These are phyloP conservation scores for Phytophthora ohioensis DNA, from an alignment of 352 stramenopile genomes.

Conservation along the genomic window DNA sequence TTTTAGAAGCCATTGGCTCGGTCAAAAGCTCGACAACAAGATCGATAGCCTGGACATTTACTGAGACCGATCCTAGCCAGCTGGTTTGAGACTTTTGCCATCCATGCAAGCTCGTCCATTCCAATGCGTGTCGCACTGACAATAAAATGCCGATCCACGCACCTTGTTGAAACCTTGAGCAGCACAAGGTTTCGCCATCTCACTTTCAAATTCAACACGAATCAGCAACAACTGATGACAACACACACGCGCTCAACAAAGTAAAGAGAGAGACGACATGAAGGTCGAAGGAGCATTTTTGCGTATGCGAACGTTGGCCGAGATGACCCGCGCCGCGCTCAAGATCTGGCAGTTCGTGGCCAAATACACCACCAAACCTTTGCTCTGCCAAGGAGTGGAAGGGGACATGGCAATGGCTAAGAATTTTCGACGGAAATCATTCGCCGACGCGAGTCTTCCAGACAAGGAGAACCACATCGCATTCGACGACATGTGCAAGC, in stretches of 20 bases:
- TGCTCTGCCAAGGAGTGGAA: conserved; percentile 40
- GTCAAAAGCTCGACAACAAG: not conserved
- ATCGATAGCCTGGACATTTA: conserved; percentile 18
- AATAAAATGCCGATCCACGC: not conserved
- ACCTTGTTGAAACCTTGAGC: no score
- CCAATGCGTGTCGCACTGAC: conserved; percentile 38
- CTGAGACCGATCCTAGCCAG: conserved; percentile 16
- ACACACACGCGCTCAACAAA: conserved; percentile 10
- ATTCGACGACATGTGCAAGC: conserved; percentile 42
- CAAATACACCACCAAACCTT: conserved; percentile 32
- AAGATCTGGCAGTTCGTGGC: conserved; percentile 39
- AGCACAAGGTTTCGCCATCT: not conserved
- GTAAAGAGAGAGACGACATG: conserved; percentile 23
- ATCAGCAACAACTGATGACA: conserved; percentile 28
- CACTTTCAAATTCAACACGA: conserved; percentile 35
- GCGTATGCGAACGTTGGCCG: conserved; percentile 16
- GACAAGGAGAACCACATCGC: conserved; percentile 27
- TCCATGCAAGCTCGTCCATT: conserved; percentile 18
- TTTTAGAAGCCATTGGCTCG: conserved; percentile 6
- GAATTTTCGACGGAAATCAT: conserved; percentile 30
- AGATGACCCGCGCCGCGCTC: conserved; percentile 27
- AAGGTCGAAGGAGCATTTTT: conserved; percentile 24
- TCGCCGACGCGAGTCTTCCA: conserved; percentile 2
- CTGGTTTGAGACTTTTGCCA: conserved; percentile 6
- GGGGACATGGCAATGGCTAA: conserved; percentile 34